Conservation (phyloP, 495 filamentous ascomycete genomes). For the Aspergillus conjunctus region DNA sequence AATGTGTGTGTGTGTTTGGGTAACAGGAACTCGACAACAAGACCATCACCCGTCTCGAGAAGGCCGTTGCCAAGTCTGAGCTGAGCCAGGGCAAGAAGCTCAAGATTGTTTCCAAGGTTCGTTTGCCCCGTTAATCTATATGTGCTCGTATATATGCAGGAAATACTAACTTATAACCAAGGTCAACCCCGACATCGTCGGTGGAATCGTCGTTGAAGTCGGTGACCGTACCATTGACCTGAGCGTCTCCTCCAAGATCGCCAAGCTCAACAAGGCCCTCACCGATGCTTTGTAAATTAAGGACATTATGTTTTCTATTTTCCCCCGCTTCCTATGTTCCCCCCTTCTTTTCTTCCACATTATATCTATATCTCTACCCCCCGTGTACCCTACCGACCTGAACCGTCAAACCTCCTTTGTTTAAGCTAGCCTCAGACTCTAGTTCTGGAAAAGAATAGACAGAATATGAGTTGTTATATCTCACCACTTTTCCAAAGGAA, state of each 20-base stretch:
- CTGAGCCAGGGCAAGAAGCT: constrained; percentile 95
- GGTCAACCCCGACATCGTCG: constrained; percentile 93
- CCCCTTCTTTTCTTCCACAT: background rate
- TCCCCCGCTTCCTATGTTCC: background rate
- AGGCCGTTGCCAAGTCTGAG: constrained; percentile 82
- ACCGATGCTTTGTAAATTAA: constrained; percentile 87
- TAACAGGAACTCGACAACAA: constrained; percentile 88
- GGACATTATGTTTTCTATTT: background rate
- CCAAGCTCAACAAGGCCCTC: constrained; percentile 99
- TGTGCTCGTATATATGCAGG: background rate
- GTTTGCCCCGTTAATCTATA: constrained; percentile 18
- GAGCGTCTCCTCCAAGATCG: constrained; percentile 89
- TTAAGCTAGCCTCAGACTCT: constrained; percentile 21
- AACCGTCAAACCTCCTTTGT: constrained; percentile 4
- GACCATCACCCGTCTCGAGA: constrained; percentile 80
- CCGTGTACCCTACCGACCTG: constrained; percentile 8
- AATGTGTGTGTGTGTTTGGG: too few relatives aligned
- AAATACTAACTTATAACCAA: constrained; percentile 33
- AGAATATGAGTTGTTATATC: constrained; percentile 24
- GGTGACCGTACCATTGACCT: constrained; percentile 98
- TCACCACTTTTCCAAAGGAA: background rate
- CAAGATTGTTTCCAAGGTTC: constrained; percentile 89
- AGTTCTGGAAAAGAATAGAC: constrained; percentile 25
- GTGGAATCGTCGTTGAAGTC: constrained; percentile 93
- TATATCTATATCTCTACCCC: constrained; percentile 5